Base-by-base conservation (phyloP, 1,284 basidiomycete species). In the Irpex sp. region DNA sequence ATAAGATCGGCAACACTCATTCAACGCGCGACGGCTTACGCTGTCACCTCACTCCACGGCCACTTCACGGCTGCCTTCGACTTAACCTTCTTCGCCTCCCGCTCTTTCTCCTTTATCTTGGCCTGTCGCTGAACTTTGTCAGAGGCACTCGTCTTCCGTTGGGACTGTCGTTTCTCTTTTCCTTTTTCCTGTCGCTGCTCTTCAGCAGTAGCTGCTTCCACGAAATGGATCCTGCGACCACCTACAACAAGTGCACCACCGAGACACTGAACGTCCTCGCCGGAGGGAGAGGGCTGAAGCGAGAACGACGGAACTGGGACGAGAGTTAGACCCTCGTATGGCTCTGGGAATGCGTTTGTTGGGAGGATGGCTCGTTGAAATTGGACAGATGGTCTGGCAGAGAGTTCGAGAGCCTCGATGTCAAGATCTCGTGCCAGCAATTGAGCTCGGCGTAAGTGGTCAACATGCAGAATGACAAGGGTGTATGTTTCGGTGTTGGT, bases 241-340 rank as follows among this genome's bases (percentile, higher is more conserved):
- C 89, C 89, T 0, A 89, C 67, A 1, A 93, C 79, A 21, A 93
- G 72, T n/a, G 93, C 73, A n/a, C 88, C 89, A 15, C 88, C 88
- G 17, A 77, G 73, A 58, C 79, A 85, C 56, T 72, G 47, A 1
- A 19, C 17, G 1, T 39, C 49, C 33, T 67, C 4, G 73, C 69
- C 3, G 67, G 68, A 26, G 73, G 74, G 3, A 43, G 54, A 69
- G 59, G 65, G 71, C 66, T 37, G 77, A 63, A 73, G 67, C 17
- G 78, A 69, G 56, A 74, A 75, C 53, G 70, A 70, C 1, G 80
- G 78, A 0, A 90, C 73, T 55, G 86, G 74, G 50, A 86, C 71
- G 3, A 89, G 72, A 17, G 74, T 75, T 0, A 81, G 81, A 3
- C 77, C 69, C 0, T 69, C 67, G 1, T 85, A 82, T 1, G 75